Conservation (phyloP, 202 grass and related monocot genomes). For the Zoysia matrella region DNA sequence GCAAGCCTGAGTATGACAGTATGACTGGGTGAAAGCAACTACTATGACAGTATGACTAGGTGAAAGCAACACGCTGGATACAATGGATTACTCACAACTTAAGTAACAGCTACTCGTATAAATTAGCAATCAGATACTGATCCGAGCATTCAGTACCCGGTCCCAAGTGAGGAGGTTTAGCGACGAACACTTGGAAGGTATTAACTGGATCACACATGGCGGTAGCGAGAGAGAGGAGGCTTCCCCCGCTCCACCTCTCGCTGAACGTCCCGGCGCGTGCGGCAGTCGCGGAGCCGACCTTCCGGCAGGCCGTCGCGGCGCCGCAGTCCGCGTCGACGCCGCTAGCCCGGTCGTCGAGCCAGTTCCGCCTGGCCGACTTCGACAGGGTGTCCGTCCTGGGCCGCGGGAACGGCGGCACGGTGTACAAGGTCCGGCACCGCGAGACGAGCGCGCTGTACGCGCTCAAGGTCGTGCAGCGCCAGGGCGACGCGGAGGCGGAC, state of each 20-base stretch:
- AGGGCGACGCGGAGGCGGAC: slow-evolving; percentile 51
- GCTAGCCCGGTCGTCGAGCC: background rate
- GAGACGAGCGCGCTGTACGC: slow-evolving; percentile 59
- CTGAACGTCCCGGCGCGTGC: slow-evolving; percentile 55
- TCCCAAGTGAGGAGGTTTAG: background rate
- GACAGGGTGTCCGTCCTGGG: slow-evolving; percentile 72
- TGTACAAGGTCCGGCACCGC: slow-evolving; percentile 79
- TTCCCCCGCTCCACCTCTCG: slow-evolving; percentile 59
- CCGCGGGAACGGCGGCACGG: slow-evolving; percentile 74
- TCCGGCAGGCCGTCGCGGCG: background rate
- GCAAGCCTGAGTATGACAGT: slow-evolving; percentile 9
- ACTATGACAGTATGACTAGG: too few relatives aligned
- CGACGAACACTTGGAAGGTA: background rate
- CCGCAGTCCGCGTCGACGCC: slow-evolving; percentile 13
- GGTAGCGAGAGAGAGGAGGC: slow-evolving; percentile 50
- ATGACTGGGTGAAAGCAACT: slow-evolving; percentile 33
- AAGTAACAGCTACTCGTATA: slow-evolving; percentile 17
- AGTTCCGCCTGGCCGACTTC: slow-evolving; percentile 63
- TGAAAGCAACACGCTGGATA: too few relatives aligned
- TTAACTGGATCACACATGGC: slow-evolving; percentile 27
- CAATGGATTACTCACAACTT: background rate
- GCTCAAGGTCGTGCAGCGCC: slow-evolving; percentile 63
- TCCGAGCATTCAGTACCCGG: background rate
- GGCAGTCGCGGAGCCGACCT: slow-evolving; percentile 15
- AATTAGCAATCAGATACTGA: slow-evolving; percentile 15